phyloP scores from a whole-genome alignment of 192 early-diverging fungal species.

The Umbelopsis isabellina region DNA sequence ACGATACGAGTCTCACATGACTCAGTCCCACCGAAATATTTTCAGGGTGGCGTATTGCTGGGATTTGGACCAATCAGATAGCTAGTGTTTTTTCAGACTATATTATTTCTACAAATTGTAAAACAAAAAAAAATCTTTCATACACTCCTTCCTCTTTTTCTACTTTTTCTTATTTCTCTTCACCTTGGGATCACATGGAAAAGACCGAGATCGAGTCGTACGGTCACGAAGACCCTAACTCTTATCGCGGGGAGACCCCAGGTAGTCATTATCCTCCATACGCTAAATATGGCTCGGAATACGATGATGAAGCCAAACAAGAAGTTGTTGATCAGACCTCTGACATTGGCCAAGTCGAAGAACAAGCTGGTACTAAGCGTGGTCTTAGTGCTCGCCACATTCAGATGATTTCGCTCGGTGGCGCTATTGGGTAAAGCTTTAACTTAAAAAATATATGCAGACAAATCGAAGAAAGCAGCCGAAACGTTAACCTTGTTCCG shows the following conservation, averaged over 20 bases:
- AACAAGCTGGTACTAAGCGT: constrained; percentile 20
- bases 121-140: background rate
- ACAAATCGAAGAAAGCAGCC: background rate
- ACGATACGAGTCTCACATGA: constrained; percentile 11
- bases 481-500: background rate
- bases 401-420: constrained; percentile 41
- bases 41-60: background rate
- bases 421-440: constrained; percentile 32
- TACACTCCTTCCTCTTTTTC: background rate
- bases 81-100: background rate
- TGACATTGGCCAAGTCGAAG: background rate
- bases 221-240: background rate
- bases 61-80: background rate
- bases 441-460: background rate
- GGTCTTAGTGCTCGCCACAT: constrained; percentile 36
- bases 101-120: constrained; percentile 17
- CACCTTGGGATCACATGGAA: background rate
- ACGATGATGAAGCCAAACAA: constrained; percentile 1
- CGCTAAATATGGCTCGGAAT: background rate
- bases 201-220: constrained; percentile 17
- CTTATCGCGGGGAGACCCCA: background rate
- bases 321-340: constrained; percentile 9
- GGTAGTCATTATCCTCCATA: background rate
- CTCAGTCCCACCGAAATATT: constrained; percentile 17
- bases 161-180: background rate